These are phyloP conservation scores for Quercus robur DNA, from an alignment of 306 rosid genomes.

Conservation along the genomic window DNA sequence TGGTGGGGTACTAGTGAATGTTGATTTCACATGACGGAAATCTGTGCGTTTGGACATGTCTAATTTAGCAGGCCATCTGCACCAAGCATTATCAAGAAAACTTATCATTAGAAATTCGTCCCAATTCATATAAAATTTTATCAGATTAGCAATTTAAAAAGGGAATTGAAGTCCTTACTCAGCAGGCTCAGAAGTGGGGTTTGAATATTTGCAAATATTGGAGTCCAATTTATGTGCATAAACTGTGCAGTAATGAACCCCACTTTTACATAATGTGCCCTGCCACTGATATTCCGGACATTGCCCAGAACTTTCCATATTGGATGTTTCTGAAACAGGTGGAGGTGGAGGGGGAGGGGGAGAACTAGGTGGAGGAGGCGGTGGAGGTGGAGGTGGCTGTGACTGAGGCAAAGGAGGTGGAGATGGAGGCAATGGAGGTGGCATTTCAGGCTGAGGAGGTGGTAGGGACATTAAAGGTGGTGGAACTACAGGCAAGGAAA, in stretches of 20 bases:
- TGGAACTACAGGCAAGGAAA: conserved; percentile 49
- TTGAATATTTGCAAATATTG: conserved; percentile 66
- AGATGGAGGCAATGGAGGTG: conserved; percentile 73
- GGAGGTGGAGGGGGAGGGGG: conserved; percentile 75
- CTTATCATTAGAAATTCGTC: conserved; percentile 3
- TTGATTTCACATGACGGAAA: conserved; percentile 73
- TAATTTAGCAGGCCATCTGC: conserved; percentile 91
- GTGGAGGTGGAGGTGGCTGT: conserved; percentile 58
- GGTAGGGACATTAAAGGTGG: conserved; percentile 61
- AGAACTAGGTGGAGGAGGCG: conserved; percentile 88
- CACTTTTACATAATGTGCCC: conserved; percentile 87
- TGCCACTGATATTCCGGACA: conserved; percentile 63
- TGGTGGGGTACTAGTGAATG: conserved; percentile 73
- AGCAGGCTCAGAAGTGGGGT: conserved; percentile 70
- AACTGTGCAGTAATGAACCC: conserved; percentile 84
- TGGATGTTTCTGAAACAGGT: conserved; percentile 46
- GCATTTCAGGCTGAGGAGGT: conserved; percentile 71
- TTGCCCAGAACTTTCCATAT: conserved; percentile 46
- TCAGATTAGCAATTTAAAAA: conserved; percentile 21
- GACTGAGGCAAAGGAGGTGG: conserved; percentile 85
- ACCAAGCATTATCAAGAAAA: conserved; percentile 33
- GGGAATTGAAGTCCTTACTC: conserved; percentile 49
- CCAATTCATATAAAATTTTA: conserved; percentile 2
- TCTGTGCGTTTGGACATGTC: conserved; percentile 97
- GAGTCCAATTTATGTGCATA: conserved; percentile 71